phyloP scores from a whole-genome alignment of 495 filamentous ascomycete genomes.

The Tuber calosporum region DNA sequence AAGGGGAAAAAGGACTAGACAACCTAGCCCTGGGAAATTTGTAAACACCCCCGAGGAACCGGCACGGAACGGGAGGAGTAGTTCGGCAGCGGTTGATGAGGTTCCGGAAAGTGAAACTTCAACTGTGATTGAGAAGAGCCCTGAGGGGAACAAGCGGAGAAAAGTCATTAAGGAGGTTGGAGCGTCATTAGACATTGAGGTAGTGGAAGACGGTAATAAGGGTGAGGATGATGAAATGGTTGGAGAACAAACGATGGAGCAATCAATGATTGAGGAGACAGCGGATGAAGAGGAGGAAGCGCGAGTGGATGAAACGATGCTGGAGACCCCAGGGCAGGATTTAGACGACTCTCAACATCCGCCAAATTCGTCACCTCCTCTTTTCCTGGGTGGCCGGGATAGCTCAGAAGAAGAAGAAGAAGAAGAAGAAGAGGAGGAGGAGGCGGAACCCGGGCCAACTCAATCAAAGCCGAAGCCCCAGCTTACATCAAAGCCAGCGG shows the following conservation, averaged over 20 bases:
- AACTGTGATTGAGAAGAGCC: background rate
- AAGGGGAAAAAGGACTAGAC: conserved; percentile 31
- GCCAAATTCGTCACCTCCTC: background rate
- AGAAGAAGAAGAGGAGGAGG: conserved; percentile 13
- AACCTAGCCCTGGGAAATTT: conserved; percentile 34
- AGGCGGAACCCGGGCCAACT: background rate
- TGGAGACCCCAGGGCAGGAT: background rate
- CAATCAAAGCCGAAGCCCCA: background rate
- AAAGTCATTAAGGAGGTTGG: background rate
- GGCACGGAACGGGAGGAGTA: conserved; percentile 2
- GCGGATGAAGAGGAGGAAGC: conserved; percentile 3
- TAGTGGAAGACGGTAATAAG: background rate
- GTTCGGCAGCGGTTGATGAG: background rate
- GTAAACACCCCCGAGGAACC: conserved; percentile 14
- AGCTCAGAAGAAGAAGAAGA: conserved; percentile 15
- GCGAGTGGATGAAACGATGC: background rate
- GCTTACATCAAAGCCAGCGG: background rate
- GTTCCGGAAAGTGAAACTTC: conserved; percentile 3
- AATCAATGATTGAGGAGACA: conserved; percentile 3
- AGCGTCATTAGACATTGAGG: background rate
- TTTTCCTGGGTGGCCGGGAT: background rate
- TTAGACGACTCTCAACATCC: background rate
- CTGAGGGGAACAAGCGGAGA: conserved; percentile 1
- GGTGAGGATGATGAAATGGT: conserved; percentile 1
- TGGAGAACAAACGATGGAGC: conserved; percentile 3